A percentile compares a stretch with the other conserved stretches of the same genome.
phyloP scores from a whole-genome alignment of 2,329 filamentous ascomycete species.

The Colletotrichum sp. region DNA sequence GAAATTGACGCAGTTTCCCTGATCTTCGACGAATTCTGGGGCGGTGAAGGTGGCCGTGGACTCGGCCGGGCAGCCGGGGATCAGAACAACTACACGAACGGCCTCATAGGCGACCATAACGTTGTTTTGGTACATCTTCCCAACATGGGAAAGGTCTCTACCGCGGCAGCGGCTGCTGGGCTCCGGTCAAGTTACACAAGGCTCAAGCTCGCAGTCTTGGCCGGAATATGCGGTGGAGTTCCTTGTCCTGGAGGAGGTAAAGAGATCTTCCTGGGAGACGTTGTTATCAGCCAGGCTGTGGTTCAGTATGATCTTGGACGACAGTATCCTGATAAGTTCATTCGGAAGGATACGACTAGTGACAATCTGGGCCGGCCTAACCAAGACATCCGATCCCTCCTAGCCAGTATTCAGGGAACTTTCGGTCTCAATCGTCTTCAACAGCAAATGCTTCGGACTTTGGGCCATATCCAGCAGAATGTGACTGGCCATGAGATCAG shows the following conservation, averaged over 20 bases:
- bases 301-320: slow-evolving; percentile 27
- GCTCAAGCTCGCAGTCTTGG: slow-evolving; percentile 31
- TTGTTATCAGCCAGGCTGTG: slow-evolving; percentile 31
- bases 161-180: slow-evolving; percentile 22
- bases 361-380: slow-evolving; percentile 21
- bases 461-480: slow-evolving; percentile 24
- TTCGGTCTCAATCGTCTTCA: slow-evolving; percentile 17
- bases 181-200: slow-evolving; percentile 27
- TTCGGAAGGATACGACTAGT: slow-evolving; percentile 14
- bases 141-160: slow-evolving; percentile 29
- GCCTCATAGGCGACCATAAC: slow-evolving; percentile 26
- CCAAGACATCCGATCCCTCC: slow-evolving; percentile 29
- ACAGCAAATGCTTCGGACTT: background rate
- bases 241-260: background rate
- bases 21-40: background rate
- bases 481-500: background rate
- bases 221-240: slow-evolving; percentile 28
- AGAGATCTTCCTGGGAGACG: slow-evolving; percentile 34
- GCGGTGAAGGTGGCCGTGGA: slow-evolving; percentile 1
- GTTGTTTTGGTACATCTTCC: slow-evolving; percentile 35
- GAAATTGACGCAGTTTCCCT: background rate
- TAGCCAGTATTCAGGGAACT: slow-evolving; percentile 26
- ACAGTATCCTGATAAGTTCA: slow-evolving; percentile 22
- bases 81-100: slow-evolving; percentile 31
- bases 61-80: slow-evolving; percentile 32